Base-by-base conservation (phyloP, 2,329 filamentous ascomycete species). In the Colletotrichum scovillei region DNA sequence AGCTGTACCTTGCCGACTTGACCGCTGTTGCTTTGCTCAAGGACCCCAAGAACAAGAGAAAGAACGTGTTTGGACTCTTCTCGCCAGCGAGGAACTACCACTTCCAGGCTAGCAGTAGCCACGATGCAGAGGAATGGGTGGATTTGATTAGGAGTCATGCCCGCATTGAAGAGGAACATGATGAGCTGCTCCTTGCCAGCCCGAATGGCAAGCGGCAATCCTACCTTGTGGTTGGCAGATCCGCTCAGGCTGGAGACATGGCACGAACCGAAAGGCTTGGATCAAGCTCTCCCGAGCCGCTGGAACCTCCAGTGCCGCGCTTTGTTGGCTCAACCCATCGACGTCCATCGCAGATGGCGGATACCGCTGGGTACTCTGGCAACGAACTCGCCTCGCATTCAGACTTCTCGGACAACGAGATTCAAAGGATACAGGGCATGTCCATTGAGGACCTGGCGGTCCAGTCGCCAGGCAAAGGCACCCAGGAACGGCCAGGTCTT, bases 31-130 rank as follows among this genome's bases (percentile, higher is more conserved):
- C 95, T 1, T 91, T 94, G 72, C 92, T 98, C 75, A 95, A 94
- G 79, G 95, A 97, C 78, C 93, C 94, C 9, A 98, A 97, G 82
- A 92, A 95, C 74, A 95, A 94, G 81, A 92, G 94, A 72, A 90
- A 94, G 65, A 92, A 98, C 80, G 91, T 98, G 74, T 98, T 99
- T 80, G 97, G 94, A 24, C 89, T 98, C 58, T 99, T 98, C 83
- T 96, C 95, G 0, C 94, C 95, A 0, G 93, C 95, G 19, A 92
- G 93, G 76, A 98, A 98, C 84, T 98, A 93, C 83, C 95, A 98
- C 79, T 91, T 99, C 73, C 93, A 97, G 82, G 95, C 94, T 0
- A 81, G 87, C 38, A 92, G 89, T 4, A 89, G 91, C 63, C 86
- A 90, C 72, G 95, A 98, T 75, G 94, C 94, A 6, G 90, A 94